Percentiles rank a stretch among this genome's conserved stretches.
These are phyloP conservation scores for Schizochytrium sp. DNA, from an alignment of 108 stramenopile genomes.

Conservation along the genomic window DNA sequence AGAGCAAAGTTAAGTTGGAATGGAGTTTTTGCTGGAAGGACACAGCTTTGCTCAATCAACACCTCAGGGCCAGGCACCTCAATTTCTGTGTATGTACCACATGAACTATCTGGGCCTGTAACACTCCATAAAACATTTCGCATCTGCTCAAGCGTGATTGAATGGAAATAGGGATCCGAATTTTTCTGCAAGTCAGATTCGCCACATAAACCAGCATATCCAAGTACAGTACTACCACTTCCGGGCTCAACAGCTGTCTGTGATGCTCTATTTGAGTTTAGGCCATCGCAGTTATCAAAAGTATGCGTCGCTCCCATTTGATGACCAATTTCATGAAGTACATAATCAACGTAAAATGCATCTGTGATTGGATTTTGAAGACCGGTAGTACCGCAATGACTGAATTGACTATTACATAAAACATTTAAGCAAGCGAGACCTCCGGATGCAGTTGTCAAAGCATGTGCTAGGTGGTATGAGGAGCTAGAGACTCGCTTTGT, in stretches of 20 bases:
- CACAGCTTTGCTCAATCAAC: not conserved
- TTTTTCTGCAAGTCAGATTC: not conserved
- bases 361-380: constrained; percentile 34
- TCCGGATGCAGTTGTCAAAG: constrained; percentile 31
- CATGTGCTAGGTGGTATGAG: constrained; percentile 25
- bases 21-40: not conserved
- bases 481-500: not conserved
- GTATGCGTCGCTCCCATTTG: constrained; percentile 33
- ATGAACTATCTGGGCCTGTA: not conserved
- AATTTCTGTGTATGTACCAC: not conserved
- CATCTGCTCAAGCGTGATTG: not conserved
- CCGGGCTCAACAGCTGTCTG: not conserved
- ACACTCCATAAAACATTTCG: not conserved
- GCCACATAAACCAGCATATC: not conserved
- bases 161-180: not conserved
- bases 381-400: constrained; percentile 25
- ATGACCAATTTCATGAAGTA: constrained; percentile 29
- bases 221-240: not conserved
- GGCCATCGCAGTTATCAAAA: not conserved
- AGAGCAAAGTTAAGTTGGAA: not conserved
- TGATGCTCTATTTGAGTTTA: not conserved
- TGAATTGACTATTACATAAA: not conserved
- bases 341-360: constrained; percentile 48
- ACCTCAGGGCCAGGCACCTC: not conserved
- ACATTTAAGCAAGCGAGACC: constrained; percentile 10